A percentile compares a stretch with the other conserved stretches of the same genome.
These are phyloP conservation scores for Corchorus olitorius DNA, from an alignment of 345 rosid genomes.

Conservation along the genomic window DNA sequence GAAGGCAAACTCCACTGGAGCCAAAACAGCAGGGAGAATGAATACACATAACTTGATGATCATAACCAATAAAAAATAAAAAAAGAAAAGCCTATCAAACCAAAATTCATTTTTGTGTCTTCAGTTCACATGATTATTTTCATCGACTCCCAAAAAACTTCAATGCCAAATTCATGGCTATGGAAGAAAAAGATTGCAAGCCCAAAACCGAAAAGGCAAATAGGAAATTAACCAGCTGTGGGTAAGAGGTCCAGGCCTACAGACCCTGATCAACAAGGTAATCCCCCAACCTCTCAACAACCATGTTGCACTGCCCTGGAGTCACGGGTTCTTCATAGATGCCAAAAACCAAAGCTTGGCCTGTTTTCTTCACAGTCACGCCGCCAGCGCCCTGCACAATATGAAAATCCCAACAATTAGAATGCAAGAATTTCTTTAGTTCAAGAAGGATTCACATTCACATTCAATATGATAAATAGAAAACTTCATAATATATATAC, in stretches of 20 bases:
- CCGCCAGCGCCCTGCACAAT: conserved; percentile 69
- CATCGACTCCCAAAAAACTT: conserved; percentile 18
- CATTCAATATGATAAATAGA: neutral
- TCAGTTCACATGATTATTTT: conserved; percentile 25
- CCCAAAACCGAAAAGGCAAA: conserved; percentile 11
- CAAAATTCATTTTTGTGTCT: conserved; percentile 15
- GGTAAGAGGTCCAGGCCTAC: conserved; percentile 25
- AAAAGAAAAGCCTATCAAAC: neutral
- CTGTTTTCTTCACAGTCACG: conserved; percentile 73
- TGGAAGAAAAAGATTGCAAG: conserved; percentile 22
- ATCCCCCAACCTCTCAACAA: conserved; percentile 89
- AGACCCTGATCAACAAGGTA: conserved; percentile 77
- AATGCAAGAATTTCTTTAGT: neutral
- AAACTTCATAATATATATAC: neutral
- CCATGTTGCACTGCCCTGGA: conserved; percentile 89
- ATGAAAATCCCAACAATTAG: neutral
- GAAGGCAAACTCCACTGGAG: conserved; percentile 3
- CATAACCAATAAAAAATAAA: neutral
- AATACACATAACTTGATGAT: conserved; percentile 4
- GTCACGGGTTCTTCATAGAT: conserved; percentile 78
- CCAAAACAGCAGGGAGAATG: neutral
- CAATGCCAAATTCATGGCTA: conserved; percentile 13
- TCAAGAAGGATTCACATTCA: neutral
- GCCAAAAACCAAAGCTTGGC: conserved; percentile 70
- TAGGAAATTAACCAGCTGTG: neutral